Percentiles rank a stretch among this genome's conserved stretches.
phyloP scores from a whole-genome alignment of 495 filamentous ascomycete genomes.

The Terfezia boudieri region DNA sequence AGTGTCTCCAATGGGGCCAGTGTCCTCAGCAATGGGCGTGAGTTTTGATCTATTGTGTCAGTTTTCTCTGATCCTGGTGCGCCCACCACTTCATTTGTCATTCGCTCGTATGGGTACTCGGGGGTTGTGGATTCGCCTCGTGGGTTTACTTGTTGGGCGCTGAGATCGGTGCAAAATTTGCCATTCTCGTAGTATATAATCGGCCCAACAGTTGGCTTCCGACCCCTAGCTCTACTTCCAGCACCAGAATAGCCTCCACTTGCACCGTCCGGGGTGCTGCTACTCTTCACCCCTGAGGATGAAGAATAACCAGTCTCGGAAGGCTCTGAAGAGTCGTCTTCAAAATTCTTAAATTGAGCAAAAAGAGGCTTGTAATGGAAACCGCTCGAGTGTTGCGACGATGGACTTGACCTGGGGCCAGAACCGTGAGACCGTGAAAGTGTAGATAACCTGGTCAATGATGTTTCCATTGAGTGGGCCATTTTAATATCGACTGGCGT shows the following conservation, averaged over 20 bases:
- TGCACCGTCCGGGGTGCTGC: slow-evolving; percentile 23
- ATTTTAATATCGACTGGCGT: background rate
- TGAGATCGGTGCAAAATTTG: slow-evolving; percentile 52
- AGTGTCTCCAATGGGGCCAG: background rate
- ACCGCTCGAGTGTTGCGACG: slow-evolving; percentile 22
- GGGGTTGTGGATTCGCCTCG: slow-evolving; percentile 5
- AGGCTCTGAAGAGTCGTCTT: slow-evolving; percentile 23
- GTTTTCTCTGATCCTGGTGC: slow-evolving; percentile 1
- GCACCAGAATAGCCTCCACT: slow-evolving; percentile 17
- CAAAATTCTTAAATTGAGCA: slow-evolving; percentile 25
- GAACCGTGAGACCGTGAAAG: slow-evolving; percentile 10
- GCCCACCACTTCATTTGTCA: slow-evolving; percentile 16
- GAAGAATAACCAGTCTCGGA: slow-evolving; percentile 17
- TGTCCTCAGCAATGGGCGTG: slow-evolving; percentile 4
- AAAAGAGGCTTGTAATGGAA: slow-evolving; percentile 47
- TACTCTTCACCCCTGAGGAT: slow-evolving; percentile 14
- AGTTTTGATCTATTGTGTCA: slow-evolving; percentile 8
- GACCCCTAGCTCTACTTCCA: slow-evolving; percentile 21
- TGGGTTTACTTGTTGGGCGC: slow-evolving; percentile 9
- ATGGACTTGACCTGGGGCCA: slow-evolving; percentile 22
- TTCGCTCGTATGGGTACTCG: slow-evolving; percentile 10
- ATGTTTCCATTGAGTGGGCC: background rate
- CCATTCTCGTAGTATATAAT: slow-evolving; percentile 62
- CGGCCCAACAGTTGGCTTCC: slow-evolving; percentile 32
- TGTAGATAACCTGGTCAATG: background rate